Conservation (phyloP, 2,329 filamentous ascomycete genomes). For the Pestalotiopsis sp. region DNA sequence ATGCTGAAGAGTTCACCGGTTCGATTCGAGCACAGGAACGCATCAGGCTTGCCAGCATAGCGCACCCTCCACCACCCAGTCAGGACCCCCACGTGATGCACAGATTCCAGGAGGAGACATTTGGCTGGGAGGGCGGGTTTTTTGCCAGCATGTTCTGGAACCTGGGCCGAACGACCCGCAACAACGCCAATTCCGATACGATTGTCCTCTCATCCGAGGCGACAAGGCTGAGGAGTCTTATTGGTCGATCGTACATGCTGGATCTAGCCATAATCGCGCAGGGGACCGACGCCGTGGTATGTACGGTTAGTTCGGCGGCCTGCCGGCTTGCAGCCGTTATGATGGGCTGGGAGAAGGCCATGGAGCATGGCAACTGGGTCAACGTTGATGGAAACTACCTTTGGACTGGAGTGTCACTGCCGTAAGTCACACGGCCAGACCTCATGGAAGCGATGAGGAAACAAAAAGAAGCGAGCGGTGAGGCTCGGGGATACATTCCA, state of each 20-base stretch:
- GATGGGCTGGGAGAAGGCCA: conserved; percentile 77
- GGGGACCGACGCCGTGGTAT: conserved; percentile 70
- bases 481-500: not conserved
- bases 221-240: conserved; percentile 68
- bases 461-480: not conserved
- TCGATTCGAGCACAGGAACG: conserved; percentile 69
- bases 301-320: conserved; percentile 70
- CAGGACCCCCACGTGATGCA: conserved; percentile 52
- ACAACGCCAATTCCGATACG: conserved; percentile 35
- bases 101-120: conserved; percentile 71
- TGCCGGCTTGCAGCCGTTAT: conserved; percentile 80
- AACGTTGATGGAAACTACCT: conserved; percentile 75
- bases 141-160: conserved; percentile 81
- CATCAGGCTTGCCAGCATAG: conserved; percentile 73
- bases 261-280: conserved; percentile 74
- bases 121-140: conserved; percentile 89
- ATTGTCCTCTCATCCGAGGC: conserved; percentile 49
- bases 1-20: conserved; percentile 59
- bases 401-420: conserved; percentile 52
- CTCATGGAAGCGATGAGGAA: not conserved
- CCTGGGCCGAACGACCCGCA: conserved; percentile 54
- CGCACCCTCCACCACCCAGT: conserved; percentile 39
- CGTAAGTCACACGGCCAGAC: not conserved
- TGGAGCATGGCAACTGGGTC: conserved; percentile 63
- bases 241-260: conserved; percentile 79